phyloP scores from a whole-genome alignment of 208 protist species.

The Phytomonas francai region DNA sequence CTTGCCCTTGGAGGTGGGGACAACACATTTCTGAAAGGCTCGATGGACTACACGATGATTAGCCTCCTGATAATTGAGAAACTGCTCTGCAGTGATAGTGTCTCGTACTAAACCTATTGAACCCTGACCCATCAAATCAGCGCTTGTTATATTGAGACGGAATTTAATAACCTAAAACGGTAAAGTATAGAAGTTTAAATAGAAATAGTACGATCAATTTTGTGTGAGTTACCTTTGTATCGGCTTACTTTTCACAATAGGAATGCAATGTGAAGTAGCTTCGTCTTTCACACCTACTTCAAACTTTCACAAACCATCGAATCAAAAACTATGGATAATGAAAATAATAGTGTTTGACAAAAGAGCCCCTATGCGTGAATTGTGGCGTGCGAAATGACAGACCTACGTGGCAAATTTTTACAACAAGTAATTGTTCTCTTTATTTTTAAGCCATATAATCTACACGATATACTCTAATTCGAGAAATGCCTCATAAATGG shows the following conservation, averaged over 20 bases:
- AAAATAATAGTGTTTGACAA: neutral
- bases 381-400: neutral
- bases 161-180: neutral
- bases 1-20: constrained; percentile 31
- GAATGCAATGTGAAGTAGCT: neutral
- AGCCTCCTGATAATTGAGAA: constrained; percentile 46
- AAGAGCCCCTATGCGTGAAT: neutral
- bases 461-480: constrained; percentile 49
- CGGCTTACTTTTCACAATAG: neutral
- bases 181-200: neutral
- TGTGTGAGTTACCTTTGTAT: neutral
- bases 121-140: constrained; percentile 52
- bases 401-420: neutral
- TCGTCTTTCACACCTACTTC: neutral
- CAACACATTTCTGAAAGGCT: constrained; percentile 76
- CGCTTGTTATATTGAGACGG: neutral
- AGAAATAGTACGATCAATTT: neutral
- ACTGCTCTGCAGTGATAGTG: constrained; percentile 69
- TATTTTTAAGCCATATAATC: neutral
- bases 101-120: constrained; percentile 40
- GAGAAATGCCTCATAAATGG: constrained; percentile 37
- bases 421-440: neutral
- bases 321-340: neutral
- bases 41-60: constrained; percentile 47
- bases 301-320: neutral